phyloP scores from a whole-genome alignment of 2,329 filamentous ascomycete species.

The Thielaviopsis musarum region DNA sequence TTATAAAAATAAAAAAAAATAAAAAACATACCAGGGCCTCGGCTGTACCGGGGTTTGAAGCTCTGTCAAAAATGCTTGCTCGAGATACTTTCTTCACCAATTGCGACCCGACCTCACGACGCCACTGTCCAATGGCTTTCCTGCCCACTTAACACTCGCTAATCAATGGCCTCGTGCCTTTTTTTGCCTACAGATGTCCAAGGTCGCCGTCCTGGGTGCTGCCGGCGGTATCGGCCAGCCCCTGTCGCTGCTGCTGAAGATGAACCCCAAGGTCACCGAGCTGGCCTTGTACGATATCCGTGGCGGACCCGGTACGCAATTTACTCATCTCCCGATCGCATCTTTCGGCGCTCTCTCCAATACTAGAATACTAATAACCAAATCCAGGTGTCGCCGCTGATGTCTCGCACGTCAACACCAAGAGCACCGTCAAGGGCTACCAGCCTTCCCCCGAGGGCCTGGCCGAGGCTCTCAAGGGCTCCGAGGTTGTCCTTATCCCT shows the following conservation, averaged over 20 bases:
- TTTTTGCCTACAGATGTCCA: constrained; percentile 53
- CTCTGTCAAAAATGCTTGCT: neutral
- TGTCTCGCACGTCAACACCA: constrained; percentile 98
- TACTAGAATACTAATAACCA: neutral
- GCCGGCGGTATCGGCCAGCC: constrained; percentile 97
- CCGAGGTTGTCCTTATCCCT: constrained; percentile 92
- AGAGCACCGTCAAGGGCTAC: constrained; percentile 85
- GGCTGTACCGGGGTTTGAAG: neutral
- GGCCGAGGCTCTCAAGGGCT: constrained; percentile 60
- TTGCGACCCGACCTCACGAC: neutral
- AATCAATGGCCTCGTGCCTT: neutral
- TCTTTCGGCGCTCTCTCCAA: neutral
- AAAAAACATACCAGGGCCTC: neutral
- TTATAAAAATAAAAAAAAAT: no score
- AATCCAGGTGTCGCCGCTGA: constrained; percentile 83
- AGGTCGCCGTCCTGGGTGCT: constrained; percentile 94
- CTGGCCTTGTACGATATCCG: constrained; percentile 97
- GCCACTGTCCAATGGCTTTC: neutral
- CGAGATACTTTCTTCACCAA: neutral
- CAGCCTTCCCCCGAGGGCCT: constrained; percentile 63
- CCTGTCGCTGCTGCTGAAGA: constrained; percentile 93
- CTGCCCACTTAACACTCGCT: neutral
- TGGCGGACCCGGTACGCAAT: constrained; percentile 64
- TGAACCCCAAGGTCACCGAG: constrained; percentile 85
- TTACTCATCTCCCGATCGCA: neutral